phyloP scores from a whole-genome alignment of 352 stramenopile species.

The Phytophthora agathidicida region DNA sequence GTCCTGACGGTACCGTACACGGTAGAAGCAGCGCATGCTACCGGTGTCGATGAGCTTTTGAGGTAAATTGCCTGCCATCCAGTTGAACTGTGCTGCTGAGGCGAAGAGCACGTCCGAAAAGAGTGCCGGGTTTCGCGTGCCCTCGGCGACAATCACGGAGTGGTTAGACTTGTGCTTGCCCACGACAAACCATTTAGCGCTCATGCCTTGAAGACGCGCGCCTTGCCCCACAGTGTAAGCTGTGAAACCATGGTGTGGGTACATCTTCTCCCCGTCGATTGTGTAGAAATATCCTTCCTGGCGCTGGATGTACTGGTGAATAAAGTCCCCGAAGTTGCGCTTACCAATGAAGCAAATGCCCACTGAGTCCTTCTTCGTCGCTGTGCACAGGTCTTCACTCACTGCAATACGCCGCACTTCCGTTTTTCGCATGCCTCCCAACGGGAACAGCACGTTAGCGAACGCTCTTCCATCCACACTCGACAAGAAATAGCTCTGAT shows the following conservation, averaged over 20 bases:
- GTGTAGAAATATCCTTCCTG: constrained; percentile 85
- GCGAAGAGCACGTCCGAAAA: constrained; percentile 90
- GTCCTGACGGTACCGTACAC: constrained; percentile 82
- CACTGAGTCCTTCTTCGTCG: constrained; percentile 95
- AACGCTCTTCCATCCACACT: constrained; percentile 78
- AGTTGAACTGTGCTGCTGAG: constrained; percentile 85
- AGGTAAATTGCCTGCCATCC: constrained; percentile 76
- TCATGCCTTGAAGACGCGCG: constrained; percentile 88
- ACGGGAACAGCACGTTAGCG: constrained; percentile 93
- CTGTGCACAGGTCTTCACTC: constrained; percentile 83
- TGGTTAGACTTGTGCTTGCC: constrained; percentile 76
- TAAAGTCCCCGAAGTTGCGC: constrained; percentile 91
- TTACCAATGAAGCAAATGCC: constrained; percentile 99
- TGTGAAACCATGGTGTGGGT: constrained; percentile 80
- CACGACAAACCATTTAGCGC: constrained; percentile 92
- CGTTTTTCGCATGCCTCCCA: constrained; percentile 93
- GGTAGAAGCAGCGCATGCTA: constrained; percentile 71
- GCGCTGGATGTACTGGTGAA: constrained; percentile 91
- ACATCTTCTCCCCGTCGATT: constrained; percentile 62
- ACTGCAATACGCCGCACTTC: constrained; percentile 92
- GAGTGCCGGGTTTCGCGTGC: constrained; percentile 91
- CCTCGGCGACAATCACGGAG: constrained; percentile 87
- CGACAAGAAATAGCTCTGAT: constrained; percentile 98
- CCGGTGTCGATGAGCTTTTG: constrained; percentile 45
- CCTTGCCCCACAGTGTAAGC: constrained; percentile 95